Conservation (phyloP, 23 red algal species). For the Agarophyton chilense region DNA sequence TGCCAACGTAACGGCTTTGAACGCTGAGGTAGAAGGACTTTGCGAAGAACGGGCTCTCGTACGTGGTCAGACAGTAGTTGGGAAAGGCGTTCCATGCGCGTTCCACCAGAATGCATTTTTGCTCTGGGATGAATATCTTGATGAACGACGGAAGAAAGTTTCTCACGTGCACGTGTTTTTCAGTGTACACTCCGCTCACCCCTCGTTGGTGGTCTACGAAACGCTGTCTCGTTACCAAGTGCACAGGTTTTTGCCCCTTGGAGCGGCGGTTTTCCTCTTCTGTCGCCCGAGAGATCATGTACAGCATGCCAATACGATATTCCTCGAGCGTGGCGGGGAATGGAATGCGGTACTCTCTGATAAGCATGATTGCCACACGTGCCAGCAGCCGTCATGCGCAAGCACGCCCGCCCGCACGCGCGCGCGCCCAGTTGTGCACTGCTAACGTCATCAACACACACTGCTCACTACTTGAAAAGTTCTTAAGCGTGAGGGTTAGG, state of each 20-base stretch:
- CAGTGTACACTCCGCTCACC: slow-evolving; percentile 28
- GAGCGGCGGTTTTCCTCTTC: slow-evolving; percentile 7
- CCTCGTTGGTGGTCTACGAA: slow-evolving; percentile 8
- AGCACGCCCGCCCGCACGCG: too few species aligned
- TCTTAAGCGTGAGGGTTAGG: too few species aligned
- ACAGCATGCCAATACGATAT: slow-evolving; percentile 51
- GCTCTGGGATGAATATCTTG: not conserved
- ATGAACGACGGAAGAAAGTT: slow-evolving; percentile 37
- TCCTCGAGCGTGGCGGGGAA: slow-evolving; percentile 45
- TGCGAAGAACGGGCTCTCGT: not conserved
- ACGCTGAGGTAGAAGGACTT: not conserved
- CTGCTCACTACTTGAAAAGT: too few species aligned
- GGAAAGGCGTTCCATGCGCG: slow-evolving; percentile 17
- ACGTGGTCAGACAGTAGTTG: not conserved
- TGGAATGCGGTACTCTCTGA: slow-evolving; percentile 53
- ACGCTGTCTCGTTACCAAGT: not conserved
- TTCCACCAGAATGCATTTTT: slow-evolving; percentile 18
- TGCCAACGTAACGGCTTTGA: slow-evolving; percentile 5
- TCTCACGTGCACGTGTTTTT: not conserved
- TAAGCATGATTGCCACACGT: not conserved
- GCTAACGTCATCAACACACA: too few species aligned
- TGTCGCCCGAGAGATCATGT: slow-evolving; percentile 37
- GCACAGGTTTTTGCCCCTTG: not conserved
- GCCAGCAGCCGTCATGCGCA: not conserved
- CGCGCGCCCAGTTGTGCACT: too few species aligned